phyloP scores from a whole-genome alignment of 1,139 yeast species.

The Pichia sp. region DNA sequence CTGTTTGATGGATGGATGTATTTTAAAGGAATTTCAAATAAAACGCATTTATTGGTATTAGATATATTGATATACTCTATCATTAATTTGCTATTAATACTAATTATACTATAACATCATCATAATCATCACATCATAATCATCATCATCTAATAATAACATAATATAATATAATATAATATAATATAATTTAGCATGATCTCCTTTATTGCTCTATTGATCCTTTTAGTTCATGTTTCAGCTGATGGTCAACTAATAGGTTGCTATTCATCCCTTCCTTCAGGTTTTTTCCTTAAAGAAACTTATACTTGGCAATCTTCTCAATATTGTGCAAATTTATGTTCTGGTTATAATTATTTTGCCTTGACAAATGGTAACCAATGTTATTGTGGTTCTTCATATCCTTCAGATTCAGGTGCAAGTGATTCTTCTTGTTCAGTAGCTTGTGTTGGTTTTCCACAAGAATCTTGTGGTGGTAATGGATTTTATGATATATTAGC shows the following conservation, averaged over 20 bases:
- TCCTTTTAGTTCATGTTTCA: background rate
- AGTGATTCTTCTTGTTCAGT: constrained; percentile 32
- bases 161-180: background rate
- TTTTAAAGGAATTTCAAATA: too few relatives aligned
- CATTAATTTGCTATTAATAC: too few relatives aligned
- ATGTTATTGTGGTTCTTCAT: constrained; percentile 59
- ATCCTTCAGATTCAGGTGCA: constrained; percentile 37
- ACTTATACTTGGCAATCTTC: constrained; percentile 44
- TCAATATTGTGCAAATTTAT: constrained; percentile 40
- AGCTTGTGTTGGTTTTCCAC: constrained; percentile 32
- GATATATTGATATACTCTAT: too few relatives aligned
- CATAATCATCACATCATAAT: too few relatives aligned
- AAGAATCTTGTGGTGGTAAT: constrained; percentile 38
- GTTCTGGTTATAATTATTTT: constrained; percentile 47
- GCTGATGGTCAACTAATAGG: constrained; percentile 20
- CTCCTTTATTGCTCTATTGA: background rate
- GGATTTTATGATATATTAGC: constrained; percentile 35
- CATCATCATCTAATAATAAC: too few relatives aligned
- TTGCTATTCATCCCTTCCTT: constrained; percentile 34
- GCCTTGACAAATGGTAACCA: constrained; percentile 52
- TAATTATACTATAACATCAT: too few relatives aligned
- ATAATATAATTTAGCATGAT: background rate
- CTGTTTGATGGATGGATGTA: too few relatives aligned
- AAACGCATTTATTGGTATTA: too few relatives aligned
- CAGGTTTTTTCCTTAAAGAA: constrained; percentile 34